Base-by-base conservation (phyloP, 2,329 filamentous ascomycete genomes). In the Dothideomycetes sp. region DNA sequence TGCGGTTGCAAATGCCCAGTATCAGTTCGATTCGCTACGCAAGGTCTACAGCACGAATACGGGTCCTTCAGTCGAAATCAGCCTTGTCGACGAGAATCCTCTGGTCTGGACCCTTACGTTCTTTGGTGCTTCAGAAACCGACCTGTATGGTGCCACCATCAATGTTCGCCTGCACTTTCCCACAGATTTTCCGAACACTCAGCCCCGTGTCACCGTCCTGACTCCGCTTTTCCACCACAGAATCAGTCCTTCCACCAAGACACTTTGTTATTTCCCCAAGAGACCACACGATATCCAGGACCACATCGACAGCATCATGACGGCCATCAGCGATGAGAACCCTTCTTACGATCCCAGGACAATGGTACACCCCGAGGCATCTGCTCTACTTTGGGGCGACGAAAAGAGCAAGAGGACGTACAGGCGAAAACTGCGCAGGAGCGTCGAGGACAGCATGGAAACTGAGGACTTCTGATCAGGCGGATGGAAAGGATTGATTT, bases 311-410 rank as follows among this genome's bases (percentile, higher is more conserved):
- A 83, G 82, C 4, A 82, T 96, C 42, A 76, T 95, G 47, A 71
- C 74, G 5, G 74, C 81, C 1, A 69, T 96, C n/a, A 87, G 95
- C 55, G 88, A 96, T 42, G 85, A 93, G 45, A 73, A 78, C 2
- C 85, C 88, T 0, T 80, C 83, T 0, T 96, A 94, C 55, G 91
- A 98, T 56, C 91, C 91, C 1, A 75, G 89, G 32, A 88, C 84
- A 9, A 74, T 86, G 22, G 85, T 96, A 25, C 82, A 94, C 49
- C 82, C 80, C 0, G 88, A 94, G 53, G 87, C 88, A 2, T 80
- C 83, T 28, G 84, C 80, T 59, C 67, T 96, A 32, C 91, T 82
- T 56, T 98, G 91, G 89, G 87, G 87, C 3, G 71, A 71, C 4
- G 64, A 74, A 1, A 81, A 87, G 2, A 81, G 89, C 39, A 83